These are phyloP conservation scores for Hemisphaericaspora xylanilytica DNA, from an alignment of 1,139 yeast species.

Conservation along the genomic window DNA sequence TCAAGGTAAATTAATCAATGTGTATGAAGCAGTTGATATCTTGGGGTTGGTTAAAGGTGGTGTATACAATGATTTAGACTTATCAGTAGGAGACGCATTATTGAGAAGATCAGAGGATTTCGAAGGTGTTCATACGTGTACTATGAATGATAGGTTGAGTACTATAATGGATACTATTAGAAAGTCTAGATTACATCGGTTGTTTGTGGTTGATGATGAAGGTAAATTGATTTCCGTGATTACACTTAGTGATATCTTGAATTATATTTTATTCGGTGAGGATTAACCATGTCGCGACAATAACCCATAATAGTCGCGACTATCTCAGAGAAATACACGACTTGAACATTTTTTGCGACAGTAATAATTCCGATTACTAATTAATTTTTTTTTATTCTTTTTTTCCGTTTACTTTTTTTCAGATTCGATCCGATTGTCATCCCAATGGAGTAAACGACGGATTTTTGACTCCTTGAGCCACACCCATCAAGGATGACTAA, in stretches of 20 bases:
- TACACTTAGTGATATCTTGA: conserved; percentile 86
- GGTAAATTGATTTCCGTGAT: conserved; percentile 80
- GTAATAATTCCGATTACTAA: too few relatives aligned
- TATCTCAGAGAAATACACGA: too few relatives aligned
- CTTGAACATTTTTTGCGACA: too few relatives aligned
- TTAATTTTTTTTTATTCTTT: too few relatives aligned
- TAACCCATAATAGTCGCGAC: too few relatives aligned
- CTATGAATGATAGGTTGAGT: conserved; percentile 79
- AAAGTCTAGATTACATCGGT: conserved; percentile 84
- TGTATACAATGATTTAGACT: conserved; percentile 81
- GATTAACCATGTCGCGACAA: conserved; percentile 22
- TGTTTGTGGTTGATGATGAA: conserved; percentile 84
- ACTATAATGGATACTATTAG: conserved; percentile 93
- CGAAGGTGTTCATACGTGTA: conserved; percentile 97
- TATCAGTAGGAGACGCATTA: conserved; percentile 94
- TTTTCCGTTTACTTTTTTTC: too few relatives aligned
- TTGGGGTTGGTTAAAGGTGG: conserved; percentile 93
- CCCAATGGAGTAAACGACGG: too few relatives aligned
- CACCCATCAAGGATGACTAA: too few relatives aligned
- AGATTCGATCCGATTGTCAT: too few relatives aligned
- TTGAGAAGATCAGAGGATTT: conserved; percentile 94
- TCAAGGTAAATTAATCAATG: conserved; percentile 71
- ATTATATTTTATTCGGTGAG: conserved; percentile 75
- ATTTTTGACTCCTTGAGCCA: too few relatives aligned
- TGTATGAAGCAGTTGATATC: conserved; percentile 95